Evolutionary conservation across 305 asterid genomes (phyloP).

Genomic region (Striga hermonthica): DNA sequence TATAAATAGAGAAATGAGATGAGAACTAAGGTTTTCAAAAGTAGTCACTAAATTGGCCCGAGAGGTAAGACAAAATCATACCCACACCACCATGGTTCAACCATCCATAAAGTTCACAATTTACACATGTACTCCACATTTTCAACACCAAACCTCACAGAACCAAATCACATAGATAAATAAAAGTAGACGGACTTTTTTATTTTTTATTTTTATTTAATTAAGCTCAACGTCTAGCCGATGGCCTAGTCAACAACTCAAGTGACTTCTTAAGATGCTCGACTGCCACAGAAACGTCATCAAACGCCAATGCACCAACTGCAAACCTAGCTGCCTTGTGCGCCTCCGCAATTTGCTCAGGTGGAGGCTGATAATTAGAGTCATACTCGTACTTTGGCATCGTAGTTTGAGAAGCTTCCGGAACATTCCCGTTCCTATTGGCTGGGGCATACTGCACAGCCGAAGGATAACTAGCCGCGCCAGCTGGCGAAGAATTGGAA

Average conservation of each 20-base stretch:
- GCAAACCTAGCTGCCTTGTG: constrained; percentile 98
- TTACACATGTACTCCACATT: too few species aligned
- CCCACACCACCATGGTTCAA: too few species aligned
- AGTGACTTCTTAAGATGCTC: constrained; percentile 73
- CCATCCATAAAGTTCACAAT: too few species aligned
- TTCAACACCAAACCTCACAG: too few species aligned
- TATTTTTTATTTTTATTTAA: not conserved
- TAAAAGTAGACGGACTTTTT: too few species aligned
- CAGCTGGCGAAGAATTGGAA: constrained; percentile 32
- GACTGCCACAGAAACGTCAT: constrained; percentile 71
- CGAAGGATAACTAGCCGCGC: constrained; percentile 42
- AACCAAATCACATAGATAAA: too few species aligned
- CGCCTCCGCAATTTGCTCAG: constrained; percentile 83
- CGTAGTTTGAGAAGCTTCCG: constrained; percentile 40
- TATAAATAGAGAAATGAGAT: too few species aligned
- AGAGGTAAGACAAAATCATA: too few species aligned
- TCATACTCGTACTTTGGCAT: constrained; percentile 52
- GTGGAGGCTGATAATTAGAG: constrained; percentile 70
- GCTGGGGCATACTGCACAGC: constrained; percentile 40
- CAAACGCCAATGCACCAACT: constrained; percentile 89
- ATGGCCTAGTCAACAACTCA: constrained; percentile 64
- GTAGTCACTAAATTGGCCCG: too few species aligned
- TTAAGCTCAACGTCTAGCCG: constrained; percentile 42
- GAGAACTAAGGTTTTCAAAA: too few species aligned
- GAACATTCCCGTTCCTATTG: constrained; percentile 43